Evolutionary conservation across 495 filamentous ascomycete genomes (phyloP).

Genomic region (Daldinia childiae): DNA sequence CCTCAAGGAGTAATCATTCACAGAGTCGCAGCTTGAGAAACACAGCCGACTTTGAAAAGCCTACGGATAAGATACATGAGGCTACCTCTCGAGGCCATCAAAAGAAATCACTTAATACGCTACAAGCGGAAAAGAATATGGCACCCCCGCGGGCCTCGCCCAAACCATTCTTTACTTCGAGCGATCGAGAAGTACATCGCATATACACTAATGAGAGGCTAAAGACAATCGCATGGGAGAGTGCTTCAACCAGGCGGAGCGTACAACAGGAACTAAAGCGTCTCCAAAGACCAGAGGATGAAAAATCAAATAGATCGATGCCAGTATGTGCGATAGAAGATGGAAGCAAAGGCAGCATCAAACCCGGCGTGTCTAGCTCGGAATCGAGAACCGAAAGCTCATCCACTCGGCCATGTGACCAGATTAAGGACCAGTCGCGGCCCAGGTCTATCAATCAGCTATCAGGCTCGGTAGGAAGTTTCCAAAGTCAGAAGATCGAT

Average conservation of each 20-base stretch:
- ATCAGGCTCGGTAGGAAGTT: neutral
- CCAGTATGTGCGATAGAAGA: neutral
- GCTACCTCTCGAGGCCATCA: neutral
- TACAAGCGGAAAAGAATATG: neutral
- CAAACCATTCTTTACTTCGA: constrained; percentile 37
- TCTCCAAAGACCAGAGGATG: constrained; percentile 27
- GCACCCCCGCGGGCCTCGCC: constrained; percentile 20
- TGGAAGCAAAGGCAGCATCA: neutral
- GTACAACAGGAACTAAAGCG: constrained; percentile 25
- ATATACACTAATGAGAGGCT: constrained; percentile 33
- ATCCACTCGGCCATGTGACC: constrained; percentile 4
- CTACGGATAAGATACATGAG: neutral
- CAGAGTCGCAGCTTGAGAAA: neutral
- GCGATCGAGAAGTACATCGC: constrained; percentile 18
- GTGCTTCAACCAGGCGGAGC: constrained; percentile 16
- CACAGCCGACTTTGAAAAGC: neutral
- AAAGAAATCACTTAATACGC: neutral
- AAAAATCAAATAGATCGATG: constrained; percentile 11
- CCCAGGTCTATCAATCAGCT: constrained; percentile 32
- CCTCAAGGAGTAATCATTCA: neutral
- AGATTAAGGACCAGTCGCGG: constrained; percentile 13
- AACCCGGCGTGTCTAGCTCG: neutral
- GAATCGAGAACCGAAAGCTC: neutral
- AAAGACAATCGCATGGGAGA: constrained; percentile 38
- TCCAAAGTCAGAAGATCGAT: constrained; percentile 11